Base-by-base conservation (phyloP, 768 basidiomycete species). In the Pluteus cervinus region DNA sequence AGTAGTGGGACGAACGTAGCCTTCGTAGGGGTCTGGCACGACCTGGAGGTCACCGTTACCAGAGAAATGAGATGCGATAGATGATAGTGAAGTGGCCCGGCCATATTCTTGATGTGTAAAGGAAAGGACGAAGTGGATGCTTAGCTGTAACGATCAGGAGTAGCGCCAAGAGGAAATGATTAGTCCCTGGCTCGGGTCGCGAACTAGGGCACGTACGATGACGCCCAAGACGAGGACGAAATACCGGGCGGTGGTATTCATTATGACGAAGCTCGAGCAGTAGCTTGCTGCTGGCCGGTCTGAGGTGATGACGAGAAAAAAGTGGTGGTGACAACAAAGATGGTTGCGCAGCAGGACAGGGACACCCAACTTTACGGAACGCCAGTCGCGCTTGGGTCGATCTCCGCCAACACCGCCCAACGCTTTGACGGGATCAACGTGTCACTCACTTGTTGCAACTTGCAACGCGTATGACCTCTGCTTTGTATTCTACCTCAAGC, bases 101-200 rank as follows among this genome's bases (percentile, higher is more conserved):
- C 68, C 65, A 45, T 76, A 76, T 20, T 58, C 58, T 48, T 70
- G 69, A 43, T 73, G 69, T 1, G 73, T 69, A 56, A 76, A 59
- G 43, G 59, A 63, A 37, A 75, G 61, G 36, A 76, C 66, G 36
- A 69, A 73, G 51, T 78, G 73, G 11, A 65, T 41, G 33, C 56
- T 54, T 24, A 63, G 42, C 55, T 56, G 34, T 12, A n/a, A 29
- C 5, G 9, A 36, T 25, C n/a, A 28, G 6, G 21, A 20, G 18
- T 23, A 35, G 11, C 20, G 17, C 15, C 21, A 43, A 33, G 4
- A 25, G 6, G 10, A 16, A 39, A 8, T 9, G 5, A n/a, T 18
- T 7, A 17, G 16, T 31, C 15, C 16, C 26, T 18, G 37, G 8
- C 33, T 14, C 36, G 37, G 24, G 37, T 23, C 45, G 51, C 29